phyloP scores from a whole-genome alignment of 78 protist species.

The Pigoraptor vietnamica region DNA sequence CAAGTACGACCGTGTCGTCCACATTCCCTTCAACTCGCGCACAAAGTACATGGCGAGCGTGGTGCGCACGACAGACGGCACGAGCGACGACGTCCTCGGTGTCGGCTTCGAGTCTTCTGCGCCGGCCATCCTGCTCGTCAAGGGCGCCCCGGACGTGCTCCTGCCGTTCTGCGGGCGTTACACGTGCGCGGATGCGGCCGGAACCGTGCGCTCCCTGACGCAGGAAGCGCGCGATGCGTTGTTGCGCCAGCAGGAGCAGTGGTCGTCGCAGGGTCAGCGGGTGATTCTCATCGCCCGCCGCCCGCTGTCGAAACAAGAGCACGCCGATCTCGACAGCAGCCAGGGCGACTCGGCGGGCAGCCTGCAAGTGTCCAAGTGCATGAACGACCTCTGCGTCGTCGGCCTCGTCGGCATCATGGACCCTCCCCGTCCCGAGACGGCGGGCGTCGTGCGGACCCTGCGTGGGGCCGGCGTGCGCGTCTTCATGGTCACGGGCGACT shows the following conservation, averaged over 20 bases:
- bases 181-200: background rate
- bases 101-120: no score
- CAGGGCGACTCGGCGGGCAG: background rate
- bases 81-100: background rate
- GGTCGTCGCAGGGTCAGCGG: constrained; percentile 15
- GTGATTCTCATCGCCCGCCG: constrained; percentile 9
- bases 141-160: constrained; percentile 86
- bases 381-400: constrained; percentile 40
- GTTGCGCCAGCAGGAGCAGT: no score
- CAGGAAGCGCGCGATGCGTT: no score
- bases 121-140: constrained; percentile 25
- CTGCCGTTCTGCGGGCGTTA: constrained; percentile 25
- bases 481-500: constrained; percentile 98
- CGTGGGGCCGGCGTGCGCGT: constrained; percentile 65
- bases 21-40: constrained; percentile 92
- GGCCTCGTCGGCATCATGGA: constrained; percentile 90
- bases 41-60: constrained; percentile 84
- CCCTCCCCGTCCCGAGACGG: constrained; percentile 91
- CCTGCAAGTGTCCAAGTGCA: background rate
- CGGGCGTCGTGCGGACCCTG: constrained; percentile 38
- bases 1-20: constrained; percentile 10
- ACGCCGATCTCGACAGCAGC: background rate
- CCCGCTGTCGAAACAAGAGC: background rate
- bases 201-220: background rate
- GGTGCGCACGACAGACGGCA: constrained; percentile 29